phyloP scores from a whole-genome alignment of 2,329 filamentous ascomycete genomes.

The Fusarium oligoseptatum region DNA sequence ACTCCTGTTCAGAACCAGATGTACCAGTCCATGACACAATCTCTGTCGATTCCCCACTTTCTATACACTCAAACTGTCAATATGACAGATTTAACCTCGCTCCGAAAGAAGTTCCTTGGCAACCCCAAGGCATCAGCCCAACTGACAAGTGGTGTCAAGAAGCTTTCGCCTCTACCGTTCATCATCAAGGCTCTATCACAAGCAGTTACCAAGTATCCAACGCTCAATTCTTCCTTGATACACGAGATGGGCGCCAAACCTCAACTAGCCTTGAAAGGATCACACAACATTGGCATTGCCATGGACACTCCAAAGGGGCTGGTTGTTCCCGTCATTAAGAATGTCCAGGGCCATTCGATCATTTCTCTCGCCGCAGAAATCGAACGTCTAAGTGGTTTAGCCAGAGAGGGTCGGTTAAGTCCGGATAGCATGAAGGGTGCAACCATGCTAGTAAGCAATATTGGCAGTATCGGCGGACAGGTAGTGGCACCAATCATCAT shows the following conservation, averaged over 20 bases:
- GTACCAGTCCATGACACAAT: constrained; percentile 26
- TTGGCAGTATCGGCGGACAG: not conserved
- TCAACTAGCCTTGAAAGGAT: not conserved
- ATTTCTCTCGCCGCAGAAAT: constrained; percentile 8
- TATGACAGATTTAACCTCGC: not conserved
- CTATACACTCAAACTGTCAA: constrained; percentile 25
- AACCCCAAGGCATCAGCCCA: not conserved
- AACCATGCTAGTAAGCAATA: not conserved
- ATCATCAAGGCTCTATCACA: constrained; percentile 19
- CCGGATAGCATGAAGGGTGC: constrained; percentile 10
- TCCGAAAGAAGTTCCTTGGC: not conserved
- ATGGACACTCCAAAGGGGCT: constrained; percentile 21
- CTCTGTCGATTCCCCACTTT: constrained; percentile 20
- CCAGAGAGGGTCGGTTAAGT: not conserved
- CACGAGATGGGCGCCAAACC: not conserved
- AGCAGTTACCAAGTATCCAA: constrained; percentile 1
- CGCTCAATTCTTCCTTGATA: constrained; percentile 6
- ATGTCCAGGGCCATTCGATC: constrained; percentile 19
- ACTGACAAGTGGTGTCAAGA: not conserved
- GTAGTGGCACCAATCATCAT: not conserved
- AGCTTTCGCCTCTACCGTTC: constrained; percentile 7
- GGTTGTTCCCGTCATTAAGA: constrained; percentile 15
- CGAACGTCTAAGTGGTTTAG: not conserved
- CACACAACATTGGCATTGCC: constrained; percentile 24
- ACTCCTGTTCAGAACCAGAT: constrained; percentile 14